Base-by-base conservation (phyloP, 2,329 filamentous ascomycete genomes). In the Magnaporthiopsis incrustans region DNA sequence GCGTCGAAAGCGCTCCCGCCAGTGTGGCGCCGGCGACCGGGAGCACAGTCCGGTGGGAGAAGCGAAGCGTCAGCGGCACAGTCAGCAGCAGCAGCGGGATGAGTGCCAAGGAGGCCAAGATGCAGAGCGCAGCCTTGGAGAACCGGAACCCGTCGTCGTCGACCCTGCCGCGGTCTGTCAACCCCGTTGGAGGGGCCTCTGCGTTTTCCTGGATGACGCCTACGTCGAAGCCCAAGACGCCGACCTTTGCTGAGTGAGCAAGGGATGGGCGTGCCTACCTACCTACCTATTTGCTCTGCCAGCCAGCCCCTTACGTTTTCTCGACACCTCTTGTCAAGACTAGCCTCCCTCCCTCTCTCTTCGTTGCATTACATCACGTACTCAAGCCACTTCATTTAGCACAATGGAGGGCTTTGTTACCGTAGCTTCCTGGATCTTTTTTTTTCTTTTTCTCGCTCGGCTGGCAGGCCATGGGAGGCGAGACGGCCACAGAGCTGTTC, bases 131-230 rank as follows among this genome's bases (percentile, higher is more conserved):
- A 64, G 27, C 67, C 69, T 64, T 65, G 64, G 75, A 78, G 60
- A 68, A 70, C 56, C 76, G 77, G 64, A 78, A 75, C 63, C 71
- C 74, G 53, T 73, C 78, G 53, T 73, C 78, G 57, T 71, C 60
- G 18, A 63, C 76, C 25, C 72, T 79, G n/a, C 78, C 85, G 22
- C 83, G 86, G 64, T 82, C 86, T 8, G 81, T 86, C 38, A 98
- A 98, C 72, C 94, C 95, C 0, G 85, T 97, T 25, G 94, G 94
- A 11, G 91, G 91, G n/a, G 94, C 90, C 18, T 95, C 91, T 65
- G 94, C 94, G 3, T 98, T 98, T 78, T 89, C 90, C 15, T 98
- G 93, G 93, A 88, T 97, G 80, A 94, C 90, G 60, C 77, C 81
- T 8, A 44, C 61, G 25, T 73, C 72, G 62, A 81, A 81, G 69